Conservation (phyloP, 169 alveolate genomes). For the Cryptosporidium andersoni region DNA sequence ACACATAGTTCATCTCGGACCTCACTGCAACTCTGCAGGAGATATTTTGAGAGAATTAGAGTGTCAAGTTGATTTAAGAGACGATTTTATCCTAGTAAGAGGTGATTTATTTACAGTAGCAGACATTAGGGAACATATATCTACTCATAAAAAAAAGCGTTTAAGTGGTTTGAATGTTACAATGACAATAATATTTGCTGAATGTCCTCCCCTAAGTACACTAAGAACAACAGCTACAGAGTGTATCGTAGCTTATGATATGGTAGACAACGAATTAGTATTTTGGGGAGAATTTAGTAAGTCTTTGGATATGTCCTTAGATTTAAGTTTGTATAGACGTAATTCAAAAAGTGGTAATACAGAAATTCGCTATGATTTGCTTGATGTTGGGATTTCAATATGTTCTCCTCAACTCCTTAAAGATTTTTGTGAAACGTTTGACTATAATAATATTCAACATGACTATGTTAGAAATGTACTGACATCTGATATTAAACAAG, state of each 20-base stretch:
- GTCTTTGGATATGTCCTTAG: background rate
- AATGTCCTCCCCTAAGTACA: constrained; percentile 59
- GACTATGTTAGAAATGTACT: constrained; percentile 31
- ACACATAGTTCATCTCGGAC: constrained; percentile 21
- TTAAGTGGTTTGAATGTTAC: constrained; percentile 8
- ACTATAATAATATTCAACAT: constrained; percentile 23
- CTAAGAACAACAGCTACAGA: constrained; percentile 29
- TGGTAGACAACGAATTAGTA: constrained; percentile 17
- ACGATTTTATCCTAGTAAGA: constrained; percentile 44
- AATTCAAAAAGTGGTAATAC: constrained; percentile 21
- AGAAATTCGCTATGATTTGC: constrained; percentile 32
- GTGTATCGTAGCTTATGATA: constrained; percentile 31
- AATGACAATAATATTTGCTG: constrained; percentile 53
- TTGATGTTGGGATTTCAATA: constrained; percentile 51
- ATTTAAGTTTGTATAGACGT: constrained; percentile 16
- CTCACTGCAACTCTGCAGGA: constrained; percentile 34
- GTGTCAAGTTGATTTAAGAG: constrained; percentile 52
- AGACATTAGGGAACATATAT: constrained; percentile 33
- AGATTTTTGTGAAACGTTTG: constrained; percentile 58
- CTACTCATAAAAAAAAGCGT: constrained; percentile 27
- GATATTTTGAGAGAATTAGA: constrained; percentile 60
- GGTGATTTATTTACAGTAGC: constrained; percentile 48
- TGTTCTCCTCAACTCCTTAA: constrained; percentile 56
- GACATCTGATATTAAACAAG: constrained; percentile 61
- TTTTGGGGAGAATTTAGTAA: constrained; percentile 36